phyloP scores from a whole-genome alignment of 768 basidiomycete genomes.

The Tulasnella calospora region DNA sequence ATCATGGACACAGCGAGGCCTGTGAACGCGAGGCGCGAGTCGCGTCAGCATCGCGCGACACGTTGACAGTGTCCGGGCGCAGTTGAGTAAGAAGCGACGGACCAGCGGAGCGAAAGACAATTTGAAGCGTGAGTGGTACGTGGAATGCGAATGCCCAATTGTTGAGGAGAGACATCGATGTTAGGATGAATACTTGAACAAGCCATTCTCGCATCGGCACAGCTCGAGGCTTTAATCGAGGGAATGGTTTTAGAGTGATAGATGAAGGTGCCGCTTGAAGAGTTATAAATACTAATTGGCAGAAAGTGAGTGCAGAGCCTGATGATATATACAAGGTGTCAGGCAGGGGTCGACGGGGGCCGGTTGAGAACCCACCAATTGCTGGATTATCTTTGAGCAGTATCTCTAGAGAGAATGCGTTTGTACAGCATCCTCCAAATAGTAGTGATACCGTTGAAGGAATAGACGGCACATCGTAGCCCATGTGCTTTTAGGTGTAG shows the following conservation, averaged over 20 bases:
- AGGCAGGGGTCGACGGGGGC: background rate
- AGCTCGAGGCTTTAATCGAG: constrained; percentile 57
- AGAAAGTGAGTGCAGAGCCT: constrained; percentile 81
- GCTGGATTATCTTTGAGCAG: constrained; percentile 63
- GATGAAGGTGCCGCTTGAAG: constrained; percentile 62
- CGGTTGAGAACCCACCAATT: constrained; percentile 48
- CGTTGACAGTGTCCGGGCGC: background rate
- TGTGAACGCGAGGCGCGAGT: constrained; percentile 33
- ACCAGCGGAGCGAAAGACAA: constrained; percentile 84
- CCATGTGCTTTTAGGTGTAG: background rate
- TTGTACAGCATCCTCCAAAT: constrained; percentile 83
- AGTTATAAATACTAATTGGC: constrained; percentile 76
- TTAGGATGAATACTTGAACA: constrained; percentile 63
- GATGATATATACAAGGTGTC: constrained; percentile 14
- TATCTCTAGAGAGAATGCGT: constrained; percentile 74
- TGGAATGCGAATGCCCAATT: constrained; percentile 76
- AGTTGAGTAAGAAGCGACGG: constrained; percentile 25
- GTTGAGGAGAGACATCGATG: constrained; percentile 65
- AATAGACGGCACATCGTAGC: constrained; percentile 15
- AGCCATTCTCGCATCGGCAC: constrained; percentile 68
- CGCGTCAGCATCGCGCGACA: constrained; percentile 26
- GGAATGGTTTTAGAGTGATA: constrained; percentile 43
- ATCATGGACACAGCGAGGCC: constrained; percentile 75
- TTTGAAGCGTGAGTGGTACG: constrained; percentile 72
- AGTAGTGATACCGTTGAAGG: constrained; percentile 53